phyloP scores from a whole-genome alignment of 495 filamentous ascomycete genomes.

The Parmelia sp. region DNA sequence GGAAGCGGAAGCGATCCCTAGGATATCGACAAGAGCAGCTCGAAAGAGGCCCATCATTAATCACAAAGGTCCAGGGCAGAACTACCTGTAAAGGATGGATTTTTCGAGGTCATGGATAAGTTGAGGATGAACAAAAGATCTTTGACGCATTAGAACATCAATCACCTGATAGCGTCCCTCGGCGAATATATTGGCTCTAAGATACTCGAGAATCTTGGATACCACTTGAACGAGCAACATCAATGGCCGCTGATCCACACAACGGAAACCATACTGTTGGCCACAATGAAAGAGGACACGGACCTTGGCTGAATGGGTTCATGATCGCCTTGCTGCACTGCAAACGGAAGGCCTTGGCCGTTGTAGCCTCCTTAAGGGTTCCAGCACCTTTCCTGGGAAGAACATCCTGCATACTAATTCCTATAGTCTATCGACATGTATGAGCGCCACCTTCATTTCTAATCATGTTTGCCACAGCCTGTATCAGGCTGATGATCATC shows the following conservation, averaged over 20 bases:
- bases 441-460: constrained; percentile 17
- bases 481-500: constrained; percentile 74
- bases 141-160: background rate
- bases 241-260: background rate
- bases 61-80: too few relatives aligned
- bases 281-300: background rate
- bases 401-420: background rate
- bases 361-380: background rate
- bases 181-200: background rate
- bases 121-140: too few relatives aligned
- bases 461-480: constrained; percentile 64
- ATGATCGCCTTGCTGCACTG: background rate
- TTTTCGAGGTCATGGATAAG: background rate
- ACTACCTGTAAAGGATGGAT: background rate
- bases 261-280: background rate
- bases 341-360: background rate
- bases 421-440: background rate
- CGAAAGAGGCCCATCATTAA: background rate
- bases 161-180: background rate
- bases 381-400: background rate
- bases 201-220: background rate
- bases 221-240: background rate
- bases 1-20: background rate
- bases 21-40: background rate
- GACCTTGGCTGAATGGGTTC: background rate